A percentile compares a stretch with the other conserved stretches of the same genome.
Evolutionary conservation across 257 asterid species (phyloP).

Genomic region (Prunella vulgaris): DNA sequence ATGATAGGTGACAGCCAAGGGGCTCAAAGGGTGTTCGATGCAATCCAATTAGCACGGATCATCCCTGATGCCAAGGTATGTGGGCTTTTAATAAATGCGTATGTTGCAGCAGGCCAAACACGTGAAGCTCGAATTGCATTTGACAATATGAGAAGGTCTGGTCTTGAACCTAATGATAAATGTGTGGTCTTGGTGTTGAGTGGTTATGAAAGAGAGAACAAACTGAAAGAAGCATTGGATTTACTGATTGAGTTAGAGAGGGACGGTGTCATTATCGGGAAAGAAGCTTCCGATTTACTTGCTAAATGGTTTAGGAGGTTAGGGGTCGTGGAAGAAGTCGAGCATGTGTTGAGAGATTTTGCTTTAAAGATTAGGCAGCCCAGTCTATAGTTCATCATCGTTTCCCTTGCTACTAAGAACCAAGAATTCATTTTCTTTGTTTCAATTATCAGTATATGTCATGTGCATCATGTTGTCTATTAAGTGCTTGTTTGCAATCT

Average conservation of each 20-base stretch:
- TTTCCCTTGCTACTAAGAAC: not conserved
- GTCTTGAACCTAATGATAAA: slow-evolving; percentile 69
- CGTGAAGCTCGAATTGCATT: slow-evolving; percentile 64
- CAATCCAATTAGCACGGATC: slow-evolving; percentile 70
- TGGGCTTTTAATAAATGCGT: slow-evolving; percentile 81
- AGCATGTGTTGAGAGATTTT: slow-evolving; percentile 57
- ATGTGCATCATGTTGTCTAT: no score
- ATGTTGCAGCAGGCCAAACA: slow-evolving; percentile 48
- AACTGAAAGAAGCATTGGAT: slow-evolving; percentile 59
- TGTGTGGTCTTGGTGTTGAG: slow-evolving; percentile 61
- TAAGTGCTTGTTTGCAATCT: no score
- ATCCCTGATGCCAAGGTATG: slow-evolving; percentile 70
- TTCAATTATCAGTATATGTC: not conserved
- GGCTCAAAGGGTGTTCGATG: slow-evolving; percentile 72
- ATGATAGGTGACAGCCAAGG: slow-evolving; percentile 65
- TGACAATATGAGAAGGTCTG: slow-evolving; percentile 57
- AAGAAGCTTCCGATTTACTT: slow-evolving; percentile 62
- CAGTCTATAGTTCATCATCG: slow-evolving; percentile 5
- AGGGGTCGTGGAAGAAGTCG: slow-evolving; percentile 79
- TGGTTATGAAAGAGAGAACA: slow-evolving; percentile 61
- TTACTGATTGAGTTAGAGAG: slow-evolving; percentile 59
- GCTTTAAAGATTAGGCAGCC: slow-evolving; percentile 15
- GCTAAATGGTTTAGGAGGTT: slow-evolving; percentile 65
- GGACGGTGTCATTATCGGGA: slow-evolving; percentile 41
- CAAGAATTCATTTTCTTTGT: not conserved